Base-by-base conservation (phyloP, 2,329 filamentous ascomycete genomes). In the Calonectria leucothoes region DNA sequence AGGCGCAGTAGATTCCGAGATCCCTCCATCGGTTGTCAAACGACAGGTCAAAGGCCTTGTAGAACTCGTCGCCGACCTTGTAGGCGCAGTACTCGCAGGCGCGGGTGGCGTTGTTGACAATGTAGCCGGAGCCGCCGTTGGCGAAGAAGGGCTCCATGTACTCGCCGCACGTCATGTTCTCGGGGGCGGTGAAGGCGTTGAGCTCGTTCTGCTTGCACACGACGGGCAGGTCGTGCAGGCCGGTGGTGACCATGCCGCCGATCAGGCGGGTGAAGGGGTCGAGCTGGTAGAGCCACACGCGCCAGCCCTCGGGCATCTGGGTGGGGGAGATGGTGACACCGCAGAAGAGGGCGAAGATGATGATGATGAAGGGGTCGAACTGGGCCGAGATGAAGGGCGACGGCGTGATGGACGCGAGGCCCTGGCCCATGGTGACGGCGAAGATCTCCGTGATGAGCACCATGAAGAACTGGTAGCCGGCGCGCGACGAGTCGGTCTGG, bases 401-500 rank as follows among this genome's bases (percentile, higher is more conserved):
- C 0, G 95, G 94, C 0, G 95, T 97, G 70, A 96, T 85, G 0
- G 95, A 92, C 0, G 94, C 93, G 6, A 98, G 89, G 70, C 91
- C 91, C 82, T 96, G 95, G 4, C 90, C 95, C 2, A 98, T 87
- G 0, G 94, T 95, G 48, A 97, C 93, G 11, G 94, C 92, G 85
- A 98, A 98, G 63, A 97, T 83, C 82, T 98, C 95, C 0, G 94
- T 96, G 79, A 96, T 89, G 68, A 98, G 88, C 5, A 97, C 85
- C 86, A 97, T 95, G 82, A 98, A 87, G 89, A 97, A 97, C 82
- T 96, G 94, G 84, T 96, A 97, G 0, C 95, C 95, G 0, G 95
- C 94, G 6, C 94, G 91, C 2, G 87, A 89, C 0, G 91, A 84
- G 0, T 89, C 89, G 4, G 83, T 80, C 78, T 93, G 90, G 82